These are phyloP conservation scores for Colletotrichum siamense DNA, from an alignment of 2,329 filamentous ascomycete genomes.

Conservation along the genomic window DNA sequence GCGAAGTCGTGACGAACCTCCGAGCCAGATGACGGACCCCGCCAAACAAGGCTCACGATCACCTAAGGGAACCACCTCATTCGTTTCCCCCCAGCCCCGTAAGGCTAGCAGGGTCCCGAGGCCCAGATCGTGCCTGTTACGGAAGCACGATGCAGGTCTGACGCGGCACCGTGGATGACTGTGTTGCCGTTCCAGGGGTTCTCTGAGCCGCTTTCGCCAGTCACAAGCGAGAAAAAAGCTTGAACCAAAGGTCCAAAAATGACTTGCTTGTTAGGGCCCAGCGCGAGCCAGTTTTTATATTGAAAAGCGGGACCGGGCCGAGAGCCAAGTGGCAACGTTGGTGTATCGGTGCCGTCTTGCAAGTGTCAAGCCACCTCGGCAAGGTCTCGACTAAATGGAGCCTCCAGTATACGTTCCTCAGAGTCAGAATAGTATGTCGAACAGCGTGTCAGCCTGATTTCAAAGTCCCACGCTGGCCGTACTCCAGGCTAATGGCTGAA, in stretches of 20 bases:
- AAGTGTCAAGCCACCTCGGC: neutral
- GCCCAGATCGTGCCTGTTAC: neutral
- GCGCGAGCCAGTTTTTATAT: neutral
- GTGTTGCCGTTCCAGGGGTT: neutral
- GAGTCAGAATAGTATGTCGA: neutral
- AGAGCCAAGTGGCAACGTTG: neutral
- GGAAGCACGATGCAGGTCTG: neutral
- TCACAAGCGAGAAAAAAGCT: neutral
- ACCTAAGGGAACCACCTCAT: neutral
- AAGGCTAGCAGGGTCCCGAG: neutral
- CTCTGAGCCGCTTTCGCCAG: neutral
- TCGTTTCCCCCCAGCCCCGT: neutral
- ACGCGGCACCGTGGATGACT: neutral
- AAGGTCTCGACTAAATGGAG: neutral
- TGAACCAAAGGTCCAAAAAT: neutral
- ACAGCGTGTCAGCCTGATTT: neutral
- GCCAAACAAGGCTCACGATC: neutral
- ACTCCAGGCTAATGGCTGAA: neutral
- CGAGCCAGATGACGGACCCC: neutral
- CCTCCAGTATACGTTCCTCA: rapidly evolving
- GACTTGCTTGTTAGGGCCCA: neutral
- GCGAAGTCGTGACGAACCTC: neutral
- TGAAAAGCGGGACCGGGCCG: neutral
- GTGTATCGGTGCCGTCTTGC: neutral
- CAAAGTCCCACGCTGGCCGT: neutral